Evolutionary conservation across 768 basidiomycete species (phyloP), one percentile per base, ranked within the genome.

Genomic region (Xerocomellus dryophilus): DNA sequence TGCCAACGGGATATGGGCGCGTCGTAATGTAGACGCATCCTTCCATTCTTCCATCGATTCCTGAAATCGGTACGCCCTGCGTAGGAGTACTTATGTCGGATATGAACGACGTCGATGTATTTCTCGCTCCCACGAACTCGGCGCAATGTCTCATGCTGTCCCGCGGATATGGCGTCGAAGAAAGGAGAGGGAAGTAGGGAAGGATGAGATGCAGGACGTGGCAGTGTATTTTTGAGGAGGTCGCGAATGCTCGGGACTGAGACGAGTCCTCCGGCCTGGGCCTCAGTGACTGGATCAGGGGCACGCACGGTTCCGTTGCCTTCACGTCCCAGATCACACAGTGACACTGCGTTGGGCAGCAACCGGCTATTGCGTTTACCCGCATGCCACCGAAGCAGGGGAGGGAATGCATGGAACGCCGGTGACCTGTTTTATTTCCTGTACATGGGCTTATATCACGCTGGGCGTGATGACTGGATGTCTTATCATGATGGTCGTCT

Each of bases 311-410:
- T 12, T 25, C 43, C 45, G 40, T 41, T 20, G 44, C 18, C 4
- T 29, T 31, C 18, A 25, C 9, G 48, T 14, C 38, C 21, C 34
- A 29, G 12, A 48, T 25, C 10, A 36, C 10, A 36, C 5, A 27
- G 25, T 27, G 25, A 32, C 31, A 32, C 27, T 41, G 34, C 29
- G 21, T 38, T 15, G 36, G 17, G 23, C 43, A 25, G 18, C 32
- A 27, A 35, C 29, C 36, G 51, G 57, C 0, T 40, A 25, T 29
- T n/a, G 15, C 5, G 23, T 47, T 43, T 23, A 35, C n/a, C 57
- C 50, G 41, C 45, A 31, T 36, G 45, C 35, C 45, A 54, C 57
- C 39, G 51, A 58, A 38, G 50, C 5, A 42, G 11, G 25, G 40
- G n/a, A n/a, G n/a, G 41, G 23, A 43, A 43, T 25, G 31, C 14